Evolutionary conservation across 805 yeast species (phyloP), one percentile per base, ranked within the genome.

Genomic region (Tetrapisispora phaffii): DNA sequence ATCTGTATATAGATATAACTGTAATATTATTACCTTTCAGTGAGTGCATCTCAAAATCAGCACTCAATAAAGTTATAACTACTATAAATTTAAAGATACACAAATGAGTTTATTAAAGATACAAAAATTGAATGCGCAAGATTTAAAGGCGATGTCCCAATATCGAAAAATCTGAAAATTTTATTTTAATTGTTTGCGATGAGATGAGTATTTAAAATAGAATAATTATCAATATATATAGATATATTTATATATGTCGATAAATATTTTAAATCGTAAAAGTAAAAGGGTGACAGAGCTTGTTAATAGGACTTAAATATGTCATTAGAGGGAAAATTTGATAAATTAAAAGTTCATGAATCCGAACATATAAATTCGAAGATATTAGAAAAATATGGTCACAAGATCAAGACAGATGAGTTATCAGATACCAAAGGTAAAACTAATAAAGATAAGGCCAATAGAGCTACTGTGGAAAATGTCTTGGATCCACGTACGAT

Each of bases 391-490:
- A 79, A 75, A 53, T 80, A 79, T 60, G 76, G 81, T 0, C 75
- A 76, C 44, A 77, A 73, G 49, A 82, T 83, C 58, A 80, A 79
- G 51, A 71, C 79, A 1, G 88, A 80, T 56, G 75, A 75, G 47
- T 68, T 77, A 42, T 69, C 75, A 42, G 62, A 68, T 48, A 75
- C 73, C 49, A 76, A 74, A 41, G 80, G 79, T 41, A 76, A 81
- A 52, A 70, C 74, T 0, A 76, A 77, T 44, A 80, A 79, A 52
- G 98, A 90, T 65, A 79, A 88, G 56, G 80, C 97, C 1, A 88
- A 93, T 55, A 72, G 98, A 44, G 98, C 98, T 2, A 93, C 99
- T 0, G 95, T 88, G 15, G 97, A 93, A 58, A 96, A 89, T 62
- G 98, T 93, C 1, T 67, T 93, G 47, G 99, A 93, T 63, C 97